Evolutionary conservation across 306 rosid species (phyloP), one percentile per base, ranked within the genome.

Genomic region (Sicyos baderoa): DNA sequence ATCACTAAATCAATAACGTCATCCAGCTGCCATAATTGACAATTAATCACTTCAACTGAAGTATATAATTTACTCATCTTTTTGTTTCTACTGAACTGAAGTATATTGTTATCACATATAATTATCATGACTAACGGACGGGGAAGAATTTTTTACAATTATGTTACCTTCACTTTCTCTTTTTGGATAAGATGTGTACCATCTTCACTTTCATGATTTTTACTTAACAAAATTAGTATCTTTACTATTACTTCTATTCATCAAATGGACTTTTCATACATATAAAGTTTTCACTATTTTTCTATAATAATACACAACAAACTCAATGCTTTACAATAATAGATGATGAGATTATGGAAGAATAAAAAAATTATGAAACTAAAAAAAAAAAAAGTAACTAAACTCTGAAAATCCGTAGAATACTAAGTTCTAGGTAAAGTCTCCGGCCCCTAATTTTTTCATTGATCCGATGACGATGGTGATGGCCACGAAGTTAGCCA

Each of bases 1-100:
- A 94, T 94, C 73, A 94, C 96, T 66, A 94, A 88, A 80, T 93
- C 99, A 74, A 93, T 93, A 47, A 88, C 91, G 53, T 93, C 95
- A 76, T 93, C 97, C 50, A 85, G 88, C 99, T 93, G 84, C 74
- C 77, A 82, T 60, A 12, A 67, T 67, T 9, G 44, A 48, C 9
- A 16, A 67, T 23, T 15, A 67, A 47, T 49, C 21, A 48, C 22
- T 67, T 22, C 14, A 48, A 67, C 57, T 21, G 22, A 37, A 63
- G 70, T 19, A 64, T 21, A 37, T 61, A 35, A 61, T 61, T n/a
- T 55, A 6, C 29, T 57, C 3, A 55, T 55, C 35, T 10, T 55
- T 22, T 13, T 55, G 32, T 54, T 65, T 19, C 37, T 19, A 65
- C 19, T 12, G 27, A 17, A 62, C 1, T 35, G 49, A 62, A 37